These are phyloP conservation scores for Pittosporum tobira DNA, from an alignment of 129 eudicot species.

Conservation along the genomic window DNA sequence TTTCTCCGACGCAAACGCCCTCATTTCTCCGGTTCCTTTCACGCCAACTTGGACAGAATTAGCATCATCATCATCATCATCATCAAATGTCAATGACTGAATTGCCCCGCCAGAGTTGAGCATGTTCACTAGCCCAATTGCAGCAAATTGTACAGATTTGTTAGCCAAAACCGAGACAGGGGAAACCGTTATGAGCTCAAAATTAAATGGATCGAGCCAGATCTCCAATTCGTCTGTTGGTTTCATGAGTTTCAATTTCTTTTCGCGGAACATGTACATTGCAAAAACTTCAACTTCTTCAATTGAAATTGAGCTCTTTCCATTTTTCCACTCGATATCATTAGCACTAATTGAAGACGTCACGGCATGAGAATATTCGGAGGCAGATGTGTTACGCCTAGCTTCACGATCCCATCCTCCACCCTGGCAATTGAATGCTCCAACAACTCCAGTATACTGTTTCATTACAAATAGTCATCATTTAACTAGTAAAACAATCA, in stretches of 20 bases:
- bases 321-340: constrained; percentile 68
- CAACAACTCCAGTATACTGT: constrained; percentile 74
- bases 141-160: constrained; percentile 62
- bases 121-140: constrained; percentile 97
- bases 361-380: constrained; percentile 43
- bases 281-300: constrained; percentile 42
- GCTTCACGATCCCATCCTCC: constrained; percentile 80
- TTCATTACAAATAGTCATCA: too few species aligned
- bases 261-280: constrained; percentile 42
- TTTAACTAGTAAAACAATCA: too few species aligned
- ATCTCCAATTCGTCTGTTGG: constrained; percentile 34
- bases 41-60: constrained; percentile 30
- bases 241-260: constrained; percentile 47
- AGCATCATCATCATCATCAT: constrained; percentile 21
- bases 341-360: constrained; percentile 38
- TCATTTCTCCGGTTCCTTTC: constrained; percentile 49
- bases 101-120: constrained; percentile 83
- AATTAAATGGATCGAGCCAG: constrained; percentile 51
- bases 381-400: constrained; percentile 49
- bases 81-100: constrained; percentile 24
- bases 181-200: constrained; percentile 59
- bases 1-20: constrained; percentile 43
- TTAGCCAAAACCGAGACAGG: constrained; percentile 34
- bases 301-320: constrained; percentile 29
- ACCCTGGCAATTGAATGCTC: constrained; percentile 91